These are phyloP conservation scores for Apophysomyces sp. DNA, from an alignment of 371 early-diverging fungal species.

Conservation along the genomic window DNA sequence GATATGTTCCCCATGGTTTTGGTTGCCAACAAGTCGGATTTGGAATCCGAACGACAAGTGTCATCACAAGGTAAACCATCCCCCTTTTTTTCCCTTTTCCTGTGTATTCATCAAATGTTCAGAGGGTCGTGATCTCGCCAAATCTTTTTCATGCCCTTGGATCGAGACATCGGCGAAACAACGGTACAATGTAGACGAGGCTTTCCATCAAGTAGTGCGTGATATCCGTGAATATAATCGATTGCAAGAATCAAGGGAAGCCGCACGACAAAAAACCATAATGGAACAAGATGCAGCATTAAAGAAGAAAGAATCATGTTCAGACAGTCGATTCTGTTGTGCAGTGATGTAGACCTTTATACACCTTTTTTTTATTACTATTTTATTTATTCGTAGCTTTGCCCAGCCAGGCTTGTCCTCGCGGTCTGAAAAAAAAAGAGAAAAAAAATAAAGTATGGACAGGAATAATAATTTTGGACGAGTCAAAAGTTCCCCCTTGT, in stretches of 20 bases:
- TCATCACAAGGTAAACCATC: slow-evolving; percentile 51
- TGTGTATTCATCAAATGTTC: background rate
- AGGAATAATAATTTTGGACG: no score
- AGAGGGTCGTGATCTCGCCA: slow-evolving; percentile 1
- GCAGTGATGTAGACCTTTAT: background rate
- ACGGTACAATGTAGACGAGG: background rate
- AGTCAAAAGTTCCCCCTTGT: no score
- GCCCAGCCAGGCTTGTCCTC: background rate
- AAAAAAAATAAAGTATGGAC: background rate
- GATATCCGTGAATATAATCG: background rate
- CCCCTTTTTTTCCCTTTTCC: background rate
- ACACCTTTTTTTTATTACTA: background rate
- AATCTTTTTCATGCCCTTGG: background rate
- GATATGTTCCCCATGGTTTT: slow-evolving; percentile 81
- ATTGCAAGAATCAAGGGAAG: background rate
- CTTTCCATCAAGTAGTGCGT: background rate
- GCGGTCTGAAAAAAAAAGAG: background rate
- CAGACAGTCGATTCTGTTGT: background rate
- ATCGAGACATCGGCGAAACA: background rate
- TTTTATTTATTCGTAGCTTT: no score
- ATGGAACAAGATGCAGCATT: background rate
- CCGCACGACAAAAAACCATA: background rate
- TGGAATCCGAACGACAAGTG: slow-evolving; percentile 80
- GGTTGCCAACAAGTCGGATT: slow-evolving; percentile 89
- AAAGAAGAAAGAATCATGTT: slow-evolving; percentile 2